Conservation (phyloP, 176 grass and related monocot species). For the Carex pumila region DNA sequence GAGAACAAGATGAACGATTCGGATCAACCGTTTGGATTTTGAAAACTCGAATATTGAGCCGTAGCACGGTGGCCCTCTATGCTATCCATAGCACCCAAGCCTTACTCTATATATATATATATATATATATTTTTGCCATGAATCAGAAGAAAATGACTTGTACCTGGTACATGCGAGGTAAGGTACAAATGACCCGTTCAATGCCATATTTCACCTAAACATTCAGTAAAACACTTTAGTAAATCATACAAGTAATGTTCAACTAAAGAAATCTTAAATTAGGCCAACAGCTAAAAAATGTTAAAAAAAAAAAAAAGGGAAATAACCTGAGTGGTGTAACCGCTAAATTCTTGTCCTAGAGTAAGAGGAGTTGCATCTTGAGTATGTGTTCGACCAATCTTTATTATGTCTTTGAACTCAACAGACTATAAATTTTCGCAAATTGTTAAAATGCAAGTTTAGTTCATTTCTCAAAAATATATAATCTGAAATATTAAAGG, state of each 20-base stretch:
- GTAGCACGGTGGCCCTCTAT: too few species aligned
- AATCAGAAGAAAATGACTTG: slow-evolving; percentile 11
- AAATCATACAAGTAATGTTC: neutral
- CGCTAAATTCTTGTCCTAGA: slow-evolving; percentile 97
- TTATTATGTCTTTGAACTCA: slow-evolving; percentile 95
- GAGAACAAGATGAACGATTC: too few species aligned
- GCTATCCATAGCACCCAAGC: too few species aligned
- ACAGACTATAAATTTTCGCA: slow-evolving; percentile 38
- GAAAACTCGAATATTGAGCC: too few species aligned
- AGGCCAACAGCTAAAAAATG: neutral
- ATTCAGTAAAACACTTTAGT: neutral
- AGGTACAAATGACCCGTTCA: slow-evolving; percentile 58
- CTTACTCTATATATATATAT: too few species aligned
- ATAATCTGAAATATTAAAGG: neutral
- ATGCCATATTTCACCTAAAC: slow-evolving; percentile 90
- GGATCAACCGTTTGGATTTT: too few species aligned
- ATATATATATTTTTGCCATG: neutral
- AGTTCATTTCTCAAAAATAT: neutral
- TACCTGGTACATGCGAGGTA: slow-evolving; percentile 94
- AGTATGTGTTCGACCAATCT: slow-evolving; percentile 92
- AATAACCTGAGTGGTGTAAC: slow-evolving; percentile 80
- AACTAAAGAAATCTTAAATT: slow-evolving; percentile 17
- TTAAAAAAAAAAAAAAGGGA: slow-evolving; percentile 9
- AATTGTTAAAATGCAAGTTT: neutral
- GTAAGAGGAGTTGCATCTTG: slow-evolving; percentile 98